These are phyloP conservation scores for Cucurbita moschata DNA, from an alignment of 306 rosid species.

Conservation along the genomic window DNA sequence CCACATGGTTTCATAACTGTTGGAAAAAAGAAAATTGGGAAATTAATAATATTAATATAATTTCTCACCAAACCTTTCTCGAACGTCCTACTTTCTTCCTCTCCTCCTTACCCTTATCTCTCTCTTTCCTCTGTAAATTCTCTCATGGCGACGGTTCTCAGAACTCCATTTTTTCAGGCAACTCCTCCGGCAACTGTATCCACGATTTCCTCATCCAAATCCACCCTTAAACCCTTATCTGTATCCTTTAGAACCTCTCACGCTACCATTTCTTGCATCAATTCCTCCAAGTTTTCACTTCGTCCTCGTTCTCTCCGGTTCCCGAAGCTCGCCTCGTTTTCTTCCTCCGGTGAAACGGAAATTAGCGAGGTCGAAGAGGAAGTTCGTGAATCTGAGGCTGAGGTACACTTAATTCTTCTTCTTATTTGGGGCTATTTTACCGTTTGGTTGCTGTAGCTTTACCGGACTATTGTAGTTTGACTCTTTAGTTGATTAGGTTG, in stretches of 20 bases:
- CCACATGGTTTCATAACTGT: no score
- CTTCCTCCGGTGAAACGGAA: constrained; percentile 10
- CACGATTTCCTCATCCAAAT: background rate
- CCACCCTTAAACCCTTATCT: background rate
- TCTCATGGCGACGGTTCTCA: constrained; percentile 6
- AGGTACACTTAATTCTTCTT: background rate
- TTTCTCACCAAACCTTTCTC: background rate
- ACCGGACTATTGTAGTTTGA: background rate
- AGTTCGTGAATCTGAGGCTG: constrained; percentile 7
- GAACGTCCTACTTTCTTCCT: background rate
- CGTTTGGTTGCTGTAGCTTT: background rate
- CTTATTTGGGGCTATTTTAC: background rate
- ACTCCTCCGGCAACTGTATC: background rate
- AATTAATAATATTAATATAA: background rate
- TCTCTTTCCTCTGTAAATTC: background rate
- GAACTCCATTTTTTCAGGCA: constrained; percentile 13
- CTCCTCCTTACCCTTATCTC: background rate
- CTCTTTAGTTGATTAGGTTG: background rate
- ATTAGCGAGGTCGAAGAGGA: constrained; percentile 5
- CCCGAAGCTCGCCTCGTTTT: background rate
- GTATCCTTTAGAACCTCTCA: background rate
- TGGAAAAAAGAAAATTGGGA: no score
- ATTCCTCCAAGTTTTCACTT: background rate
- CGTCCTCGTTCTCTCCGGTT: constrained; percentile 6
- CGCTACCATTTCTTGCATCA: background rate